These are phyloP conservation scores for Penicillium paradoxum DNA, from an alignment of 495 filamentous ascomycete species.

Conservation along the genomic window DNA sequence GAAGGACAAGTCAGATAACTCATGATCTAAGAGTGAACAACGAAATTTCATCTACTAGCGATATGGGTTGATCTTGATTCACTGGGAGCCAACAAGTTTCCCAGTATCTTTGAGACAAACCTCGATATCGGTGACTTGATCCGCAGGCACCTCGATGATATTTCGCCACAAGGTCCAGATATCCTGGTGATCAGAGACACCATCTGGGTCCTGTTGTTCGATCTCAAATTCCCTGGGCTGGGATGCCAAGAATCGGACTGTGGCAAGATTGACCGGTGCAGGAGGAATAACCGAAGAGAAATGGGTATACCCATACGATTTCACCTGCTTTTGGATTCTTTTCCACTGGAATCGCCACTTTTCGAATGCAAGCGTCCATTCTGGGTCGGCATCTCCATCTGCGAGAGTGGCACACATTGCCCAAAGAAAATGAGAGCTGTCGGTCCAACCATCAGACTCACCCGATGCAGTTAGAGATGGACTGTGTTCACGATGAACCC, in stretches of 20 bases:
- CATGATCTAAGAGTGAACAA: no score
- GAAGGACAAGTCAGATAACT: no score
- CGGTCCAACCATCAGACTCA: slow-evolving; percentile 1
- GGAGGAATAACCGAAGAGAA: background rate
- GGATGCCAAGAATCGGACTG: background rate
- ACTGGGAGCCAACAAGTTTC: background rate
- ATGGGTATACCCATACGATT: background rate
- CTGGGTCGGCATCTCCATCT: background rate
- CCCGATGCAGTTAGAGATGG: background rate
- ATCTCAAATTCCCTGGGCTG: background rate
- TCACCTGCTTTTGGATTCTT: background rate
- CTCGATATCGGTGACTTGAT: background rate
- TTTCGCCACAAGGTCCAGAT: slow-evolving; percentile 1
- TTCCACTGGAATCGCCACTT: slow-evolving; percentile 1
- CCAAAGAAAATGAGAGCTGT: slow-evolving; percentile 1
- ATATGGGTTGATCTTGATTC: background rate
- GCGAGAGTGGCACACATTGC: slow-evolving; percentile 1
- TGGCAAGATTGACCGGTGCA: background rate
- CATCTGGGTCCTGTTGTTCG: background rate
- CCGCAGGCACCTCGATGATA: background rate
- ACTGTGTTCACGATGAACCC: background rate
- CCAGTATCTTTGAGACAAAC: background rate
- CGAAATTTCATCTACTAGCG: background rate
- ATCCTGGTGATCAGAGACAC: background rate
- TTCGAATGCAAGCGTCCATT: background rate